Percentiles rank a stretch among this genome's conserved stretches.
These are phyloP conservation scores for Rhinocladiella mackenziei DNA, from an alignment of 2,329 filamentous ascomycete genomes.

Conservation along the genomic window DNA sequence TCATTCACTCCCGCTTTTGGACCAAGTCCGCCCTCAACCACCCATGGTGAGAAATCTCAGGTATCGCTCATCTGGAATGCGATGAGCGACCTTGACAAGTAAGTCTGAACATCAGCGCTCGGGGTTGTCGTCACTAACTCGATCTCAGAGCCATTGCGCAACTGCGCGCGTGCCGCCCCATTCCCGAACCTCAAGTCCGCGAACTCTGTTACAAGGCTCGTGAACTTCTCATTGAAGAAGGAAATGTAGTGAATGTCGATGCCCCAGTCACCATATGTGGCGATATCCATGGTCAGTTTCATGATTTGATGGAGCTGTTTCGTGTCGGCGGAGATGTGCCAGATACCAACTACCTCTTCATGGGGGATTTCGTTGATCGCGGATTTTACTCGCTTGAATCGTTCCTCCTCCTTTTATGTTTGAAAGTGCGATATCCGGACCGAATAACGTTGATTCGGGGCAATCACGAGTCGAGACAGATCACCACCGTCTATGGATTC, in stretches of 20 bases:
- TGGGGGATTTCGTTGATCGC: conserved; percentile 97
- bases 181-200: conserved; percentile 90
- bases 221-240: conserved; percentile 94
- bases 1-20: too few species aligned
- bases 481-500: conserved; percentile 96
- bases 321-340: conserved; percentile 89
- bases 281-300: conserved; percentile 95
- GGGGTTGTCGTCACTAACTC: conserved; percentile 5
- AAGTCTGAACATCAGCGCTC: conserved; percentile 32
- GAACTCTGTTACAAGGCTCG: conserved; percentile 96
- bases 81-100: conserved; percentile 96
- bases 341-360: conserved; percentile 95
- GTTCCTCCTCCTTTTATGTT: conserved; percentile 87
- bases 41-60: conserved; percentile 16
- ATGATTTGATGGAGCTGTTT: conserved; percentile 95
- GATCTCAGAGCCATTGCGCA: conserved; percentile 78
- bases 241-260: conserved; percentile 91
- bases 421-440: conserved; percentile 96
- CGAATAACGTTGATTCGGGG: conserved; percentile 94
- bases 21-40: conserved; percentile 1
- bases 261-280: conserved; percentile 96
- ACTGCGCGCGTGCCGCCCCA: conserved; percentile 89
- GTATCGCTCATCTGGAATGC: conserved; percentile 30
- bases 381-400: conserved; percentile 98
- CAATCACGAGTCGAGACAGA: conserved; percentile 93